These are phyloP conservation scores for Arabidopsis suecica DNA, from an alignment of 345 rosid genomes.

Conservation along the genomic window DNA sequence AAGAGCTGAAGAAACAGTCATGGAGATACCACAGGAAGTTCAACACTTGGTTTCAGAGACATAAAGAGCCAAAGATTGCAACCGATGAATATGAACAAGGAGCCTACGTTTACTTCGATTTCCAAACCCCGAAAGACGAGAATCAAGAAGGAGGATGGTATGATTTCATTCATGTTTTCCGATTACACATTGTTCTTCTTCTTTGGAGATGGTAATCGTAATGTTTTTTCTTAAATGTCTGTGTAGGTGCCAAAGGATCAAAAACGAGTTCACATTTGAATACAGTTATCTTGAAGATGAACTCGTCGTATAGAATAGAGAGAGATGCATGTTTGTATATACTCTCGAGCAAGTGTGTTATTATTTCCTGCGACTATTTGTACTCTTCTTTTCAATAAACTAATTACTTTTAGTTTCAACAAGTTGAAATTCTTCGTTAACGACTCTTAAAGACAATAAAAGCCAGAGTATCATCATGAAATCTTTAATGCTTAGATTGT, in stretches of 20 bases:
- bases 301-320: constrained; percentile 50
- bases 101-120: constrained; percentile 95
- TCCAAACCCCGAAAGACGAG: constrained; percentile 82
- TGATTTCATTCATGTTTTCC: constrained; percentile 19
- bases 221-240: constrained; percentile 3
- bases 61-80: constrained; percentile 91
- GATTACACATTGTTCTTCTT: not conserved
- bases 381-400: constrained; percentile 27
- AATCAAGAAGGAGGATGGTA: constrained; percentile 86
- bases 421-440: constrained; percentile 10
- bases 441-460: not conserved
- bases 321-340: constrained; percentile 25
- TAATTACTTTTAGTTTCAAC: constrained; percentile 19
- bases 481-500: not conserved
- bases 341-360: constrained; percentile 11
- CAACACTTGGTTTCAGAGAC: constrained; percentile 98
- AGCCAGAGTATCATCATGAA: not conserved
- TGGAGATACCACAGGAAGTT: constrained; percentile 99
- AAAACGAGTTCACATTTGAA: constrained; percentile 91
- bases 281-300: constrained; percentile 95
- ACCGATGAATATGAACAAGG: constrained; percentile 98
- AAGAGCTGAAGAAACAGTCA: constrained; percentile 93
- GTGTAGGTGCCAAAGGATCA: constrained; percentile 94
- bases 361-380: constrained; percentile 6
- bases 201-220: constrained; percentile 44